phyloP scores from a whole-genome alignment of 2,329 filamentous ascomycete species.

The Neofusicoccum cordaticola region DNA sequence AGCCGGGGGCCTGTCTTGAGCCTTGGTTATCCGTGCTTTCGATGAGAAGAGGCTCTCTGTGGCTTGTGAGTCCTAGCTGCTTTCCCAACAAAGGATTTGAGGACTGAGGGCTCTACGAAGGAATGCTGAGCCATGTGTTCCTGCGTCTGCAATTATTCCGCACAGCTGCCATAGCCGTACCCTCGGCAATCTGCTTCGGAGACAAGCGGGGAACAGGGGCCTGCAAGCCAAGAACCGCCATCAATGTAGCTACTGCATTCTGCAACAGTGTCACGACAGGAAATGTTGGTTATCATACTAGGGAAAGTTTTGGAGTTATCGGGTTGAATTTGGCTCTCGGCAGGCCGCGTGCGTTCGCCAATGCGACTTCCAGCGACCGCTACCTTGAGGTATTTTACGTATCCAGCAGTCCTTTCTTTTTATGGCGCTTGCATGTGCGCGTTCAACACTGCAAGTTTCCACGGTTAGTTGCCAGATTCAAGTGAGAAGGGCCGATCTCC shows the following conservation, averaged over 20 bases:
- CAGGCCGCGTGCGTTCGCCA: no score
- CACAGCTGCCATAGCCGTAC: neutral
- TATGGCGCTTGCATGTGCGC: neutral
- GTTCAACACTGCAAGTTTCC: neutral
- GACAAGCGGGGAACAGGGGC: neutral
- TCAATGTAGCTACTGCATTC: neutral
- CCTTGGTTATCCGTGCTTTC: neutral
- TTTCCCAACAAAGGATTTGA: neutral
- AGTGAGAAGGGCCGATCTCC: neutral
- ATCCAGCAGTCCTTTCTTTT: neutral
- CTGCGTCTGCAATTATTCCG: neutral
- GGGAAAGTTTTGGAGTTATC: no score
- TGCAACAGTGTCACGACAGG: neutral
- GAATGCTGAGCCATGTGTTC: neutral
- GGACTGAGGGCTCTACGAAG: neutral
- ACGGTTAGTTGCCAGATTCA: neutral
- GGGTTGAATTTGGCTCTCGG: no score
- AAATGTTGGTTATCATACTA: neutral
- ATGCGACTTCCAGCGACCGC: no score
- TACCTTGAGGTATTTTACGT: neutral
- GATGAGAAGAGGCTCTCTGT: neutral
- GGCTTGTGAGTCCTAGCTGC: neutral
- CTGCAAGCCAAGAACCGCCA: neutral
- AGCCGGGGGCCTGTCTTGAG: neutral
- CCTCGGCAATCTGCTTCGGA: neutral